Evolutionary conservation across 2,329 filamentous ascomycete species (phyloP), one percentile per base, ranked within the genome.

Genomic region (Pochonia chlamydosporia): DNA sequence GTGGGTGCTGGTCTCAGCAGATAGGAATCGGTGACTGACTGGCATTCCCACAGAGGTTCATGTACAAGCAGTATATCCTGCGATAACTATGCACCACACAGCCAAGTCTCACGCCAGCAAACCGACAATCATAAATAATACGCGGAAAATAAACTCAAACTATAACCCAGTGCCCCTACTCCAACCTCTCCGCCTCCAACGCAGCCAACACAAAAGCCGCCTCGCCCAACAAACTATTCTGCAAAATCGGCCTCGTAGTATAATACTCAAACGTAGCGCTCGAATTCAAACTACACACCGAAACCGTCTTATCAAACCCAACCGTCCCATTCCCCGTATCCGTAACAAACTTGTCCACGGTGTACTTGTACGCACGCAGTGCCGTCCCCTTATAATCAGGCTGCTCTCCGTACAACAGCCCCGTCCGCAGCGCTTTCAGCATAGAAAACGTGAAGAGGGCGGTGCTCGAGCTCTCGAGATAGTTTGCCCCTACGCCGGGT

Each of bases 391-490:
- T 41, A 25, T 58, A 64, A 3, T 50, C 51, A 8, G 42, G 31
- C 43, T 55, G 35, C 2, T 24, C 11, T 8, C 31, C 16, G 9
- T 14, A 5, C 4, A 54, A 13, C 7, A 52, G 39, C 5, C 52
- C 46, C 8, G 47, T 46, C 5, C 52, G 46, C 7, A 35, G 10
- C 5, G 40, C 47, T 26, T 57, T 52, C 6, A 66, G 42, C 7
- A 44, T 11, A 39, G n/a, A 60, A 46, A 76, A 79, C 0, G 70
- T 66, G 53, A 81, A 82, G 73, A 83, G 78, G 3, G 76, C 78
- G 2, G 74, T 75, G 7, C 72, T 79, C 26, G 76, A 79, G 28
- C 74, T 76, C 63, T 84, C 77, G 41, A 83, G 74, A 59, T 78
- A 84, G 59, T 84, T 83, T 3, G 76, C 77, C 40, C 69, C 72